Conservation (phyloP, 164 flowering plant genomes). For the Aristolochia fimbriata region DNA sequence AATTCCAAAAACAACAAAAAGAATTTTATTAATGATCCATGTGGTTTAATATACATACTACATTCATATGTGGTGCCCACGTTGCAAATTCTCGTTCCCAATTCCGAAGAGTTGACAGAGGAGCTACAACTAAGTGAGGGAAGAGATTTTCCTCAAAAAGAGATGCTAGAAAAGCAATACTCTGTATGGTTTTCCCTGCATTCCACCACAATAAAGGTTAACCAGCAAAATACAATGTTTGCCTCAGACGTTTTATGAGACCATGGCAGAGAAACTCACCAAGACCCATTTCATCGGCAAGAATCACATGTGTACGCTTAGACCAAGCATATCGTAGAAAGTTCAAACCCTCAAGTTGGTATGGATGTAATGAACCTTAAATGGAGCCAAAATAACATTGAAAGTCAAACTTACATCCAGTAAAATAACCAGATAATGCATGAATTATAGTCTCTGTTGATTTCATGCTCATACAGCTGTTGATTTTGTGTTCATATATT, state of each 20-base stretch:
- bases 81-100: constrained; percentile 99
- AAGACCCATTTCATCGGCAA: constrained; percentile 99
- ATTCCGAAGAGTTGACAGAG: constrained; percentile 90
- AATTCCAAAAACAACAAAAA: too few species aligned
- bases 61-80: constrained; percentile 99
- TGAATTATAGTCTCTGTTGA: not conserved
- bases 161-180: constrained; percentile 93
- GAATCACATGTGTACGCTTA: constrained; percentile 92
- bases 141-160: constrained; percentile 49
- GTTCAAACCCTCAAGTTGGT: constrained; percentile 96
- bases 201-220: constrained; percentile 3
- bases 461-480: too few species aligned
- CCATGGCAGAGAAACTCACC: constrained; percentile 34
- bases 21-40: too few species aligned
- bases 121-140: constrained; percentile 92
- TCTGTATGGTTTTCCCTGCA: constrained; percentile 97
- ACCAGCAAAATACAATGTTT: not conserved
- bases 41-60: constrained; percentile 42
- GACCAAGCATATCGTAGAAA: constrained; percentile 92
- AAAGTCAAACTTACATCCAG: constrained; percentile 7
- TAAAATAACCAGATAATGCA: not conserved
- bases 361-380: constrained; percentile 83
- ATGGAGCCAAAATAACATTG: constrained; percentile 6
- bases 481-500: too few species aligned
- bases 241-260: not conserved